These are phyloP conservation scores for Piper betle DNA, from an alignment of 164 flowering plant genomes.

Conservation along the genomic window DNA sequence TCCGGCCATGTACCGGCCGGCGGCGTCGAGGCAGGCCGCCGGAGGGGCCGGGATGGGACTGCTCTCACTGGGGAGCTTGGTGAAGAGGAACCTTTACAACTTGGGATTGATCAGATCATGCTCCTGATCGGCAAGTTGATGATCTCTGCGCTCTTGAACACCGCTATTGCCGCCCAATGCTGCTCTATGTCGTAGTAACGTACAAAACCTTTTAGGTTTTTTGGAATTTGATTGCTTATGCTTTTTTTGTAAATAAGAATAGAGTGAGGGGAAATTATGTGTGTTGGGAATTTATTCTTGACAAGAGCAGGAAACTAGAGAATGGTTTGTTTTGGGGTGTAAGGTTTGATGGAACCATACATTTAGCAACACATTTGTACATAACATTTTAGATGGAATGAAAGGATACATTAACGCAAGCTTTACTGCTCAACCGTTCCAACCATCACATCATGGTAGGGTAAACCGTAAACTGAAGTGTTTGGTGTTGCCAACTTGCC, in stretches of 20 bases:
- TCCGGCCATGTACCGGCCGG: conserved; percentile 20
- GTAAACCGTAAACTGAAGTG: too few relatives aligned
- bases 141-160: background rate
- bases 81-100: conserved; percentile 71
- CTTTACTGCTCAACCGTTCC: background rate
- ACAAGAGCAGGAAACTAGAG: conserved; percentile 1
- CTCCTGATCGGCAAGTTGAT: conserved; percentile 21
- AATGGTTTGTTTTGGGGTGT: conserved; percentile 15
- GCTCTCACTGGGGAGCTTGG: conserved; percentile 69
- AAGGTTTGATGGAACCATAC: background rate
- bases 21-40: conserved; percentile 15
- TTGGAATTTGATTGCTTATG: background rate
- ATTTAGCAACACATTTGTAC: background rate
- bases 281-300: conserved; percentile 1
- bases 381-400: background rate
- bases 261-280: conserved; percentile 2
- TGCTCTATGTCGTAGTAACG: background rate
- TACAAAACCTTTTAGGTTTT: conserved; percentile 8
- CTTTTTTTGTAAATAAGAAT: conserved; percentile 10
- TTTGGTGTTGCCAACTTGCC: too few relatives aligned
- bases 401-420: background rate
- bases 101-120: conserved; percentile 78
- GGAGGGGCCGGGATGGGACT: conserved; percentile 61
- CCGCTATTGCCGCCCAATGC: background rate
- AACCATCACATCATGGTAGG: too few relatives aligned